Base-by-base conservation (phyloP, 805 yeast genomes). In the Lachancea lanzarotensis region DNA sequence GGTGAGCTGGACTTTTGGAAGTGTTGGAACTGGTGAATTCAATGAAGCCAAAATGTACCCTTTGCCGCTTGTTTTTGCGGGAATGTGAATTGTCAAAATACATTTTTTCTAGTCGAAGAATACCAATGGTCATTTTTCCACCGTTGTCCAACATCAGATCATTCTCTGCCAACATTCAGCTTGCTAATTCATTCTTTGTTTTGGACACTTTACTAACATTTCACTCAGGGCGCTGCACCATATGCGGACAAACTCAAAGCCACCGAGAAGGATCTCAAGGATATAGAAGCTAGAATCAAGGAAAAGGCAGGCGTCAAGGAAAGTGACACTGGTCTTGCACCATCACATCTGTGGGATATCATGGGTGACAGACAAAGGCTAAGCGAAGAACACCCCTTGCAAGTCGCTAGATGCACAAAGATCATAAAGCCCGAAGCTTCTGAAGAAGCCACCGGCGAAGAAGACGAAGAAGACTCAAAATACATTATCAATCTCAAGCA, bases 381-480 rank as follows among this genome's bases (percentile, higher is more conserved):
- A 82, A 75, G 82, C 48, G 91, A 84, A 64, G 98, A 93, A 62
- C 96, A 88, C 62, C 96, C 98, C 26, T 72, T 93, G 53, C 99
- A 93, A 68, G 99, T 95, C 38, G 98, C 99, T 15, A 77, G 99
- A 65, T 93, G 99, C 70, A 95, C 98, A 20, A 93, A 95, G 71
- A 93, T 95, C 67, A 91, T 93, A 52, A 84, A 83, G 58, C 49
- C 45, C n/a, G 54, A 45, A 13, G 55, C 51, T 12, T 45, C 45
- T 33, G 49, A 50, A 25, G 53, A 46, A 40, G 49, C 49, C 17
- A 49, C 41, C 22, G 57, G 50, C 19, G 74, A 67, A 46, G 82
- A 80, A 48, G 86, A 84, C 37, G 95, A 89, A 51, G 91, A 84
- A 59, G 89, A 86, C 63, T 73, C 91, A 29, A 88, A 91, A 65